Conservation (phyloP, 768 basidiomycete genomes). For the Tricholoma saponaceum region DNA sequence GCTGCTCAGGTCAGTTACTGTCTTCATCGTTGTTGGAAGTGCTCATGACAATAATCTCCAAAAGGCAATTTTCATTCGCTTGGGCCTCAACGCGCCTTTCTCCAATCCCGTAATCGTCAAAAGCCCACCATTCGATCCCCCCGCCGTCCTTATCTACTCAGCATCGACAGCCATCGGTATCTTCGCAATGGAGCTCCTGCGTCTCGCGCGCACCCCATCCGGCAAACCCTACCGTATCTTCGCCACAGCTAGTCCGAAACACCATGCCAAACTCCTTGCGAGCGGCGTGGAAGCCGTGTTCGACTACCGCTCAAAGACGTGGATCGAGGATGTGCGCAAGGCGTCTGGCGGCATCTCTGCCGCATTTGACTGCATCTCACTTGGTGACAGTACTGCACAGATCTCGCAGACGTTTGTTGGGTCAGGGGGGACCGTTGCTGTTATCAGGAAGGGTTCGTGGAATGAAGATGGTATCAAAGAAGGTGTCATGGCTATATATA, state of each 20-base stretch:
- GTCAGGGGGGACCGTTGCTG: conserved; percentile 27
- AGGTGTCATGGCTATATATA: conserved; percentile 25
- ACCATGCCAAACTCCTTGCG: conserved; percentile 22
- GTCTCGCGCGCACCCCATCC: conserved; percentile 18
- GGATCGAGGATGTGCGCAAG: conserved; percentile 25
- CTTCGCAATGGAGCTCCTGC: conserved; percentile 25
- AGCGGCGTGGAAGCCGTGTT: conserved; percentile 27
- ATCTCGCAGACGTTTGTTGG: conserved; percentile 25
- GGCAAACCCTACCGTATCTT: conserved; percentile 24
- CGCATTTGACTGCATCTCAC: conserved; percentile 32
- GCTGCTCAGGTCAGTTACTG: conserved; percentile 26
- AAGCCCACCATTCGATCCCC: conserved; percentile 11
- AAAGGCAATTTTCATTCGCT: conserved; percentile 30
- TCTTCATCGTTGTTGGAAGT: background rate
- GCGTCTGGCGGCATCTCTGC: conserved; percentile 25
- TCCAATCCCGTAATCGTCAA: conserved; percentile 17
- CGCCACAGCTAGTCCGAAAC: conserved; percentile 26
- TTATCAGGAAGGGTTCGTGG: conserved; percentile 21
- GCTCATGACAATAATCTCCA: background rate
- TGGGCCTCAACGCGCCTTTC: conserved; percentile 26
- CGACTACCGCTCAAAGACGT: conserved; percentile 27
- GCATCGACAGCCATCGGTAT: conserved; percentile 32
- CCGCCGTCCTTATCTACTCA: conserved; percentile 29
- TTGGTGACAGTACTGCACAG: conserved; percentile 24
- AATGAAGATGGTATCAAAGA: conserved; percentile 18